These are phyloP conservation scores for Suhomyces bribrorum DNA, from an alignment of 1,139 yeast species.

Conservation along the genomic window DNA sequence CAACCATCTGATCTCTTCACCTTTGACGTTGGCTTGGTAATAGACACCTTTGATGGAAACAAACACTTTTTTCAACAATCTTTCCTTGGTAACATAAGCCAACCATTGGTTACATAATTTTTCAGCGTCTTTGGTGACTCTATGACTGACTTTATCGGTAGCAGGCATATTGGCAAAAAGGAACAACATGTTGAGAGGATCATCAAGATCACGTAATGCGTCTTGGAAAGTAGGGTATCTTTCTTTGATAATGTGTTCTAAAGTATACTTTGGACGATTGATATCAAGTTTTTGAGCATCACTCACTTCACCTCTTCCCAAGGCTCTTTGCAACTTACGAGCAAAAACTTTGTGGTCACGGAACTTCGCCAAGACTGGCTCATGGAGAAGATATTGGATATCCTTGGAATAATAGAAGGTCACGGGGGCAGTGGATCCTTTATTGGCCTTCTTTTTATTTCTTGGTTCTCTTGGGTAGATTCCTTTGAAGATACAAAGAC, in stretches of 20 bases:
- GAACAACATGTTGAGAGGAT: slow-evolving; percentile 92
- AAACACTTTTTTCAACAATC: slow-evolving; percentile 81
- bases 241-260: slow-evolving; percentile 90
- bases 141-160: slow-evolving; percentile 75
- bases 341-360: slow-evolving; percentile 96
- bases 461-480: slow-evolving; percentile 95
- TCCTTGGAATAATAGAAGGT: slow-evolving; percentile 94
- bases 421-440: slow-evolving; percentile 93
- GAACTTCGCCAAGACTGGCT: slow-evolving; percentile 88
- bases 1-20: slow-evolving; percentile 94
- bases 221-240: slow-evolving; percentile 93
- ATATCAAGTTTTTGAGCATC: slow-evolving; percentile 86
- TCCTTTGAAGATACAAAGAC: slow-evolving; percentile 96
- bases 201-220: slow-evolving; percentile 91
- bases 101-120: slow-evolving; percentile 91
- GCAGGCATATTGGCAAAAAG: slow-evolving; percentile 95
- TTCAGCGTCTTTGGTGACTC: slow-evolving; percentile 84
- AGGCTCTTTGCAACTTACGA: slow-evolving; percentile 82
- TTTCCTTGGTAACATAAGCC: slow-evolving; percentile 87
- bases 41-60: slow-evolving; percentile 97
- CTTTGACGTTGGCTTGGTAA: slow-evolving; percentile 85
- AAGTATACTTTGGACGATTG: slow-evolving; percentile 78
- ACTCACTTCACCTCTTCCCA: slow-evolving; percentile 88
- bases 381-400: slow-evolving; percentile 92
- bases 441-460: slow-evolving; percentile 94